A percentile compares a stretch with the other conserved stretches of the same genome.
Conservation (phyloP, 495 filamentous ascomycete genomes). For the Glutinoglossum americanum region DNA sequence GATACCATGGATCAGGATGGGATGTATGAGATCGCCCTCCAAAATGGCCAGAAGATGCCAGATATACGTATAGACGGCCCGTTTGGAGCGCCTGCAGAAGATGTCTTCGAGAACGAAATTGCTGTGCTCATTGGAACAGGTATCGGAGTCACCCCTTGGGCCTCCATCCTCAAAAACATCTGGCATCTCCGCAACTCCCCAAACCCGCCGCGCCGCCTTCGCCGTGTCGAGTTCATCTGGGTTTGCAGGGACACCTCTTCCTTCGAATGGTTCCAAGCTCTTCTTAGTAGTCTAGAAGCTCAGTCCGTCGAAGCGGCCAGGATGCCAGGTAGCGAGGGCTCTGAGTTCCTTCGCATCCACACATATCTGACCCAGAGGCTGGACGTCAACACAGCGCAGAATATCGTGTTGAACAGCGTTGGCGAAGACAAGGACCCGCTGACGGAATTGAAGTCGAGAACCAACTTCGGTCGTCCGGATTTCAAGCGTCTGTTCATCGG, state of each 20-base stretch:
- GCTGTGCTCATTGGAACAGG: conserved; percentile 91
- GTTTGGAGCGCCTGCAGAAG: conserved; percentile 90
- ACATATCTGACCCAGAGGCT: conserved; percentile 91
- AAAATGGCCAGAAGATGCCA: conserved; percentile 83
- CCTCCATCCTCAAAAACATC: conserved; percentile 93
- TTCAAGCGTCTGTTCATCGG: conserved; percentile 60
- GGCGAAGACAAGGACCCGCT: conserved; percentile 73
- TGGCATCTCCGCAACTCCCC: conserved; percentile 79
- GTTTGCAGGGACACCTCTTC: conserved; percentile 89
- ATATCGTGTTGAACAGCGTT: conserved; percentile 91
- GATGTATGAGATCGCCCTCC: conserved; percentile 94
- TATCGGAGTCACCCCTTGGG: conserved; percentile 97
- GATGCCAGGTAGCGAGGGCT: conserved; percentile 35
- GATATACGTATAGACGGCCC: conserved; percentile 77
- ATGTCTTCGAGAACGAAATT: conserved; percentile 96
- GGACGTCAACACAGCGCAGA: conserved; percentile 76
- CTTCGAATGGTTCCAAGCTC: conserved; percentile 96
- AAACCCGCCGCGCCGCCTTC: conserved; percentile 67
- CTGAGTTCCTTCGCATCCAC: conserved; percentile 92
- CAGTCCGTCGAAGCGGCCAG: conserved; percentile 51
- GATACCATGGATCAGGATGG: conserved; percentile 82
- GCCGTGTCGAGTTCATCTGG: conserved; percentile 98
- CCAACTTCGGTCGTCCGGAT: conserved; percentile 90
- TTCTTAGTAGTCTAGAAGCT: conserved; percentile 76
- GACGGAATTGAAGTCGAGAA: conserved; percentile 71